Evolutionary conservation across 2,329 filamentous ascomycete genomes (phyloP).

Genomic region (Chlorencoelia australis): DNA sequence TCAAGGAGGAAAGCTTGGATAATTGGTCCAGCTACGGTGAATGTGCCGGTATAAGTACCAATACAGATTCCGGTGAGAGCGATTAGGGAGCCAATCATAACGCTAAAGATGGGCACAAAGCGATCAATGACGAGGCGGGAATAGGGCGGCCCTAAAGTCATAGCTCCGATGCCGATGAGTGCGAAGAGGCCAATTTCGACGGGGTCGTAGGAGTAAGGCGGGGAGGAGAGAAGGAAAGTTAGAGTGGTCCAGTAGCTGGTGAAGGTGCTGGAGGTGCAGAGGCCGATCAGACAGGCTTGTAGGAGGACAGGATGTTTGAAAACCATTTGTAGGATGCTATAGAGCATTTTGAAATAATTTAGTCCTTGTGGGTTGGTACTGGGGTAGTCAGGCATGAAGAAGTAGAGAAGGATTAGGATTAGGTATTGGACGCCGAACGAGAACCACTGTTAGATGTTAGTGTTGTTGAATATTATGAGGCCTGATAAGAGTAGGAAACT

Average conservation of each 20-base stretch:
- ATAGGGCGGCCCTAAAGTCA: constrained; percentile 59
- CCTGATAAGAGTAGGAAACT: no score
- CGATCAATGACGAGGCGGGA: constrained; percentile 60
- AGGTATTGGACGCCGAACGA: constrained; percentile 60
- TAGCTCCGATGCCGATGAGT: constrained; percentile 62
- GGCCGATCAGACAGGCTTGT: constrained; percentile 57
- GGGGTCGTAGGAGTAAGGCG: constrained; percentile 58
- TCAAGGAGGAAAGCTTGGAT: constrained; percentile 63
- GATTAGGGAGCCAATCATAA: constrained; percentile 50
- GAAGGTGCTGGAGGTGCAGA: constrained; percentile 51
- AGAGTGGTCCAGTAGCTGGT: constrained; percentile 66
- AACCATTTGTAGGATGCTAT: constrained; percentile 53
- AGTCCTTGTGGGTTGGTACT: constrained; percentile 56
- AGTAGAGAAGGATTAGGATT: constrained; percentile 54
- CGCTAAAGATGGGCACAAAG: constrained; percentile 57
- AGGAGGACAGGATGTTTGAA: constrained; percentile 57
- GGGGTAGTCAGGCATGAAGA: constrained; percentile 75
- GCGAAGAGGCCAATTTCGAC: constrained; percentile 69
- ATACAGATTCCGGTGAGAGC: constrained; percentile 52
- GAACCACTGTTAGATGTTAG: constrained; percentile 43
- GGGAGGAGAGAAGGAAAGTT: constrained; percentile 64
- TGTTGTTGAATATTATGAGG: background rate
- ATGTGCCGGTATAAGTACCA: constrained; percentile 58
- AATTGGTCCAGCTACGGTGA: constrained; percentile 60
- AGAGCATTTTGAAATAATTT: constrained; percentile 56